Percentiles rank a stretch among this genome's conserved stretches.
These are phyloP conservation scores for Coemansia sp. DNA, from an alignment of 192 early-diverging fungal species.

Conservation along the genomic window DNA sequence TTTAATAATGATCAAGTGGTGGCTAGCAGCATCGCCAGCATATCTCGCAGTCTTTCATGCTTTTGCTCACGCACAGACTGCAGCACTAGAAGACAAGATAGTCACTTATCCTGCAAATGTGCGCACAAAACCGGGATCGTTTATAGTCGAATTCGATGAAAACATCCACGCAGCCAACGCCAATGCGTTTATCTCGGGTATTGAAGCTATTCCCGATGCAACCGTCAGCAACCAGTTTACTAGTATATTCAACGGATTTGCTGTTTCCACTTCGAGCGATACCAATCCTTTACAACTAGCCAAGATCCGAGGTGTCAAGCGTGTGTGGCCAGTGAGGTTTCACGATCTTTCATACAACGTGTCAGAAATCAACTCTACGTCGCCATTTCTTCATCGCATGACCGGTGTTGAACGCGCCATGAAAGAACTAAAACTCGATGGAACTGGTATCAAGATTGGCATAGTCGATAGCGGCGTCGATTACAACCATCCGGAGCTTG, in stretches of 20 bases:
- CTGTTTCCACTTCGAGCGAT: neutral
- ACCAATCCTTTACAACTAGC: conserved; percentile 6
- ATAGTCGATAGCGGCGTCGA: conserved; percentile 20
- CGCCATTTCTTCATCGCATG: conserved; percentile 1
- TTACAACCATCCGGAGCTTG: conserved; percentile 16
- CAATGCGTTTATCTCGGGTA: conserved; percentile 3
- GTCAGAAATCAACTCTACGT: neutral
- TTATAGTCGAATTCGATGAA: conserved; percentile 5
- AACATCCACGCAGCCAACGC: neutral
- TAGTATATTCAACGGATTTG: conserved; percentile 4
- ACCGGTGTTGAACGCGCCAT: conserved; percentile 4
- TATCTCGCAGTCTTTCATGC: too few relatives aligned
- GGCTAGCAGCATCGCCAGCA: too few relatives aligned
- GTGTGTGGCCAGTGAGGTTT: conserved; percentile 7
- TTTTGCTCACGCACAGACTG: too few relatives aligned
- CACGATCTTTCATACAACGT: neutral
- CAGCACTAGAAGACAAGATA: conserved; percentile 3
- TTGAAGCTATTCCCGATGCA: neutral
- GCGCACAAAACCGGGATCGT: conserved; percentile 4
- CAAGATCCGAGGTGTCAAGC: conserved; percentile 4
- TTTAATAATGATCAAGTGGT: too few relatives aligned
- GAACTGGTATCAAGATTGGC: conserved; percentile 8
- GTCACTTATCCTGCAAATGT: conserved; percentile 1
- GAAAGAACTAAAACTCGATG: neutral
- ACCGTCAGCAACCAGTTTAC: conserved; percentile 12